phyloP scores from a whole-genome alignment of 805 yeast species.

The Lachancea sp. region DNA sequence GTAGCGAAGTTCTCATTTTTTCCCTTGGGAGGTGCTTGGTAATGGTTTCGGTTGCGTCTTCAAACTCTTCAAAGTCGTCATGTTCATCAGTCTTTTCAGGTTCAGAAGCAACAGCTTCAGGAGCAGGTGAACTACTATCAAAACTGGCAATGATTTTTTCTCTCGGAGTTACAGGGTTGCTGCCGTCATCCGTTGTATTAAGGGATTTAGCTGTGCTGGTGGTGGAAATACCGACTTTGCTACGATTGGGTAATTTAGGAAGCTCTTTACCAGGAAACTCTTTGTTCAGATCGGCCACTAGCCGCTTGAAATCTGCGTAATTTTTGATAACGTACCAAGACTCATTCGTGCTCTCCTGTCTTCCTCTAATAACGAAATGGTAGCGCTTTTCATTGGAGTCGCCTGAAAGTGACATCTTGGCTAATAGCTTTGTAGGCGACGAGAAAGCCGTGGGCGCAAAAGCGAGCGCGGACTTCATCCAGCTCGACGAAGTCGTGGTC shows the following conservation, averaged over 20 bases:
- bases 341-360: conserved; percentile 28
- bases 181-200: neutral
- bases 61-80: conserved; percentile 17
- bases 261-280: conserved; percentile 65
- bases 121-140: neutral
- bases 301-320: conserved; percentile 59
- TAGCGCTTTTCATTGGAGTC: conserved; percentile 19
- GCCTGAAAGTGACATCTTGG: conserved; percentile 23
- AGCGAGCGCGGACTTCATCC: conserved; percentile 28
- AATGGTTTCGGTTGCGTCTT: conserved; percentile 21
- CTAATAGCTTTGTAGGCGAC: conserved; percentile 18
- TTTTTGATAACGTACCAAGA: conserved; percentile 49
- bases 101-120: neutral
- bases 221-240: conserved; percentile 34
- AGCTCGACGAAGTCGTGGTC: conserved; percentile 11
- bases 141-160: conserved; percentile 16
- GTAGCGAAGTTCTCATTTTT: conserved; percentile 64
- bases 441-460: conserved; percentile 15
- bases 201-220: conserved; percentile 9
- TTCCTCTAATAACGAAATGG: conserved; percentile 46
- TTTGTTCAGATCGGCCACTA: conserved; percentile 47
- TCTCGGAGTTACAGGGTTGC: conserved; percentile 13
- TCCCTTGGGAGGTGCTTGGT: conserved; percentile 52
- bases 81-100: conserved; percentile 9
- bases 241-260: conserved; percentile 53